Base-by-base conservation (phyloP, 2,329 filamentous ascomycete species). In the Alternaria postmessia region DNA sequence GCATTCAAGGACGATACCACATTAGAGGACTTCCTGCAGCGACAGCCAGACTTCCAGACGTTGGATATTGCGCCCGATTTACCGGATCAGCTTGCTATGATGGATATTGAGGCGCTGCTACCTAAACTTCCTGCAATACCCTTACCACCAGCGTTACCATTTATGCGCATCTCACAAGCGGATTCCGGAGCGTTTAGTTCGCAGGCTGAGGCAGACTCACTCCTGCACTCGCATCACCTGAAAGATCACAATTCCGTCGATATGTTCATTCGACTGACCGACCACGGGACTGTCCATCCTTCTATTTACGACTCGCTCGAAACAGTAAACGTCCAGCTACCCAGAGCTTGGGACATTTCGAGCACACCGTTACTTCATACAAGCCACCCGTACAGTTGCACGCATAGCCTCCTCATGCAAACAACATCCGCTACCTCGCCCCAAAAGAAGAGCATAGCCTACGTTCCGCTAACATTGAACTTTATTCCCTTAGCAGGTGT, bases 271-370 rank as follows among this genome's bases (percentile, higher is more conserved):
- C 86, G 91, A 3, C 91, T 91, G 5, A 91, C 89, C 4, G 85
- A 86, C 57, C 86, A 92, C 64, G 91, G 91, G 8, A 85, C 82
- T 18, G 83, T 96, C 12, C 90, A 94, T 73, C 82, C 96, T 18
- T 92, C 89, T 67, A 92, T 96, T 48, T 94, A 94, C 75, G 91
- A 96, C 75, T 94, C 91, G 6, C 92, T 96, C 69, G 85, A 91
- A 61, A 89, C 96, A 59, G 92, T 93, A 4, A 85, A 80, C 12
- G 89, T 93, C 62, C 76, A 81, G 59, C 83, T 85, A 57, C 84
- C 81, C 2, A 81, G 79, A 4, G 70, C 63, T 57, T 76, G 74
- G 71, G 74, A 63, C 12, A 75, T 83, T 53, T 80, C 87, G 20
- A 77, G 84, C 46, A 82, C 80, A 26, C 80, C 85, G 11, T 66